Percentiles rank a stretch among this genome's conserved stretches.
These are phyloP conservation scores for Abrus precatorius DNA, from an alignment of 306 rosid species.

Conservation along the genomic window DNA sequence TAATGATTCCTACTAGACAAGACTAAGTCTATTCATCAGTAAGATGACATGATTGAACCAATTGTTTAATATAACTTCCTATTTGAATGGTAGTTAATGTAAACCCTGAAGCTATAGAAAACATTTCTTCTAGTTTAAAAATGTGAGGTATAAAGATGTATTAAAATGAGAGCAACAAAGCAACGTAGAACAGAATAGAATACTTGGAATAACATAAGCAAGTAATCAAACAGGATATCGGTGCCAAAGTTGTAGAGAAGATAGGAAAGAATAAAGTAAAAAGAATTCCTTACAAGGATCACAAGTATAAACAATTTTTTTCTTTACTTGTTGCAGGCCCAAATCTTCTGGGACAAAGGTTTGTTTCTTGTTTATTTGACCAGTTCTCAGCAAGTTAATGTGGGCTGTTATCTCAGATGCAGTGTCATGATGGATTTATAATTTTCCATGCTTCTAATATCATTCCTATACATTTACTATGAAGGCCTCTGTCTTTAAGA, in stretches of 20 bases:
- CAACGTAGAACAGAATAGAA: background rate
- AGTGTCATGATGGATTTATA: background rate
- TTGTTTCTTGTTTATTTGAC: background rate
- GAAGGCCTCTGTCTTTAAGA: background rate
- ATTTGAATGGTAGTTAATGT: background rate
- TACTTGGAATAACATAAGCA: background rate
- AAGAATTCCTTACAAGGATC: background rate
- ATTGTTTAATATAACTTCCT: background rate
- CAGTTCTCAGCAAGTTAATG: background rate
- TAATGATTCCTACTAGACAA: background rate
- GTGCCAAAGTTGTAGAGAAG: background rate
- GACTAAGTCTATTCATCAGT: background rate
- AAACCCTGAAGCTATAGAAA: conserved; percentile 9
- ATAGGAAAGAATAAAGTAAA: background rate
- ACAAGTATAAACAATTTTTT: background rate
- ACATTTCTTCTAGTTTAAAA: background rate
- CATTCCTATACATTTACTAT: background rate
- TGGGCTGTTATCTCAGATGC: background rate
- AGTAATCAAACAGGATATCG: background rate
- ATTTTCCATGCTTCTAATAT: background rate
- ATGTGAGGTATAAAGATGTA: background rate
- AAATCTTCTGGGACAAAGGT: background rate
- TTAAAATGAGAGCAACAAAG: background rate
- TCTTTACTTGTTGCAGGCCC: background rate
- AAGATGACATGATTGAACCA: background rate